Conservation (phyloP, 2,329 filamentous ascomycete genomes). For the Coniella vitis region DNA sequence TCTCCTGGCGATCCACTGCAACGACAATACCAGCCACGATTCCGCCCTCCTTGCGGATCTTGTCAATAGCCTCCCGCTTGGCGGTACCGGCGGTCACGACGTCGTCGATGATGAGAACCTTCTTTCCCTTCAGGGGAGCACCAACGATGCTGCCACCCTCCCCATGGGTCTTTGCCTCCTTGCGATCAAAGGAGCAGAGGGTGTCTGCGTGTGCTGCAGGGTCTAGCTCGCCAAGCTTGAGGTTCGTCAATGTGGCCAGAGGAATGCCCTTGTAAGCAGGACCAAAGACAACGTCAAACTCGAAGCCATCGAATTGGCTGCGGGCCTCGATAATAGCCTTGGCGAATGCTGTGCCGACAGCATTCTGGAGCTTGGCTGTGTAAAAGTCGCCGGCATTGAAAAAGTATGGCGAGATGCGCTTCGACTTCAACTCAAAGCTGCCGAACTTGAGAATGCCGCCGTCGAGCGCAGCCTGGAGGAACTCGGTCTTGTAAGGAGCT, state of each 20-base stretch:
- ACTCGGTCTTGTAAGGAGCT: slow-evolving; percentile 61
- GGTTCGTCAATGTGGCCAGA: slow-evolving; percentile 69
- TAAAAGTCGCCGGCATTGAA: slow-evolving; percentile 95
- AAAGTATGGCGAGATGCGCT: slow-evolving; percentile 89
- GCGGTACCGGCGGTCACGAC: slow-evolving; percentile 95
- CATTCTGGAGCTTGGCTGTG: slow-evolving; percentile 66
- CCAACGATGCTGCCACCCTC: slow-evolving; percentile 93
- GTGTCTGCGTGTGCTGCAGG: slow-evolving; percentile 57
- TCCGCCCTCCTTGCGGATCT: slow-evolving; percentile 81
- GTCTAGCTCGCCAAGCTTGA: slow-evolving; percentile 68
- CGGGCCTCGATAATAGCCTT: slow-evolving; percentile 49
- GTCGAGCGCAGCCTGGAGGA: slow-evolving; percentile 62
- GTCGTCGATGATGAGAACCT: slow-evolving; percentile 87
- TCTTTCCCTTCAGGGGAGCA: slow-evolving; percentile 75
- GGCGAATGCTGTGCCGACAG: slow-evolving; percentile 78
- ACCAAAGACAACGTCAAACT: slow-evolving; percentile 83
- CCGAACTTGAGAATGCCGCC: slow-evolving; percentile 73
- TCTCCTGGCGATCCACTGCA: slow-evolving; percentile 81
- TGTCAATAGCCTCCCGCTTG: slow-evolving; percentile 83
- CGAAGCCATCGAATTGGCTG: slow-evolving; percentile 30
- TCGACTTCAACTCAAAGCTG: slow-evolving; percentile 85
- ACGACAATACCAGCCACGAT: slow-evolving; percentile 82
- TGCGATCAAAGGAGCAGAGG: slow-evolving; percentile 89
- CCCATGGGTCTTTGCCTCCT: slow-evolving; percentile 93
- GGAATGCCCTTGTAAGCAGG: slow-evolving; percentile 98